Percentiles rank a stretch among this genome's conserved stretches.
phyloP scores from a whole-genome alignment of 2,329 filamentous ascomycete genomes.

The Calycina marina region DNA sequence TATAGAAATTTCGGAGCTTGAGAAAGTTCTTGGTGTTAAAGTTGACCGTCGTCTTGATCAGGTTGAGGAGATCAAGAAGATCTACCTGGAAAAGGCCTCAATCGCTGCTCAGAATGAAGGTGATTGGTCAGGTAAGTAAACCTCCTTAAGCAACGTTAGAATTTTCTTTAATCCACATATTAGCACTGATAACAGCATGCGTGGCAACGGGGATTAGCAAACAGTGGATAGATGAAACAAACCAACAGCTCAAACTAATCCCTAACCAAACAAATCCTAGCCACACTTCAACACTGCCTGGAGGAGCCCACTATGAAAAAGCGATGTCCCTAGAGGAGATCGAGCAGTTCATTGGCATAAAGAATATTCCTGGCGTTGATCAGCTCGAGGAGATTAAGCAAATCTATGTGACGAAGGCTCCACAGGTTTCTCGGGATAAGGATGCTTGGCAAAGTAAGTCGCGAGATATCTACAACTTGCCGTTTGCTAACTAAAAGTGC shows the following conservation, averaged over 20 bases:
- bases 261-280: conserved; percentile 6
- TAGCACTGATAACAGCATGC: conserved; percentile 2
- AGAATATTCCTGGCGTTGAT: conserved; percentile 8
- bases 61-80: conserved; percentile 6
- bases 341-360: conserved; percentile 6
- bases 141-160: neutral
- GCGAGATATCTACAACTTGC: no score
- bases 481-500: conserved; percentile 6
- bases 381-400: conserved; percentile 7
- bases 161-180: conserved; percentile 2
- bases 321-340: conserved; percentile 9
- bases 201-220: conserved; percentile 6
- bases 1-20: conserved; percentile 9
- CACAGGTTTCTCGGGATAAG: conserved; percentile 5
- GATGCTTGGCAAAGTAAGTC: conserved; percentile 7
- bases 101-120: conserved; percentile 1
- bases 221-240: conserved; percentile 8
- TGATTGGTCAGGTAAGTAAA: conserved; percentile 2
- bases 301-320: conserved; percentile 7
- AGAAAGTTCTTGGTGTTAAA: conserved; percentile 5
- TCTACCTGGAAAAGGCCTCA: conserved; percentile 5
- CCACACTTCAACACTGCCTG: conserved; percentile 5
- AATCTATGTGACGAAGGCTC: conserved; percentile 4
- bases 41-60: conserved; percentile 5
- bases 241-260: conserved; percentile 7